Evolutionary conservation across 208 protist species (phyloP).

Genomic region (Tritrichomonas musculus): DNA sequence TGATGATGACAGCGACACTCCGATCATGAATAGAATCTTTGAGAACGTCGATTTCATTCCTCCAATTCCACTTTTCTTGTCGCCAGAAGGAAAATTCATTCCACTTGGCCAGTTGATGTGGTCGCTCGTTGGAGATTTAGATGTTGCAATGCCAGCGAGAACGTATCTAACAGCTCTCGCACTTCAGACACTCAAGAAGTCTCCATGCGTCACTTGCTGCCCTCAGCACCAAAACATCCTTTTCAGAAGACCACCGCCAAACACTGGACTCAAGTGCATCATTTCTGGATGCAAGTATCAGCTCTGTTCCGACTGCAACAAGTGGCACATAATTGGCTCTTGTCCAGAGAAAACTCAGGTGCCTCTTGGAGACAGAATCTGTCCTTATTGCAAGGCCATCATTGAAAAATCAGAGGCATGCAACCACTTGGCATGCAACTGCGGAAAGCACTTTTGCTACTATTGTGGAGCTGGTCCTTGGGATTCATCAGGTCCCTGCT

Average conservation of each 20-base stretch:
- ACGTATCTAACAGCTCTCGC: background rate
- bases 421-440: background rate
- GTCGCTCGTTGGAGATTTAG: background rate
- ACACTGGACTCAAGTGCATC: background rate
- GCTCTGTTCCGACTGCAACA: background rate
- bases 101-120: background rate
- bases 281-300: background rate
- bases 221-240: background rate
- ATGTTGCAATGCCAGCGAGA: background rate
- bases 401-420: background rate
- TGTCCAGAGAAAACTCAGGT: background rate
- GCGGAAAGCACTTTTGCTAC: background rate
- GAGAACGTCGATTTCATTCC: background rate
- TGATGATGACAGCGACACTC: background rate
- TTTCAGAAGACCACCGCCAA: background rate
- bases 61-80: background rate
- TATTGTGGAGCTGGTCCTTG: background rate
- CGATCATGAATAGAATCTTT: background rate
- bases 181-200: background rate
- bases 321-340: background rate
- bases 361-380: background rate
- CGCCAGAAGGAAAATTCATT: background rate
- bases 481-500: background rate
- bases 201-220: background rate
- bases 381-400: background rate